Evolutionary conservation across 495 filamentous ascomycete species (phyloP).

Genomic region (Astrothelium subdiscretum): DNA sequence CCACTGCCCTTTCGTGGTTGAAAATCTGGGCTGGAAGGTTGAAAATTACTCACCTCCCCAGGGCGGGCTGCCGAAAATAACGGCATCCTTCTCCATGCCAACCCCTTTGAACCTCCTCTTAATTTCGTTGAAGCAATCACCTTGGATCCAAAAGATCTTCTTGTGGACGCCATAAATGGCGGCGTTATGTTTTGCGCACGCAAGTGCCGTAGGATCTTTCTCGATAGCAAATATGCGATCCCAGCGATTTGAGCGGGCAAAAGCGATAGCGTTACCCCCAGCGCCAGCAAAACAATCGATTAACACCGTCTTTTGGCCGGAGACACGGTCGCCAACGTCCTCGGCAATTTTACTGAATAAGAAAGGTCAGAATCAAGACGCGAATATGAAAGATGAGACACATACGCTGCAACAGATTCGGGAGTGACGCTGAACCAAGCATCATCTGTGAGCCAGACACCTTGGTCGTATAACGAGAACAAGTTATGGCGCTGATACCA

Average conservation of each 20-base stretch:
- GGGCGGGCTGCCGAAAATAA: constrained; percentile 83
- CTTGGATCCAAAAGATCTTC: constrained; percentile 71
- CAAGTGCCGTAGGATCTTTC: constrained; percentile 59
- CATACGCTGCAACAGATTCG: constrained; percentile 74
- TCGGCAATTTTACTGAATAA: constrained; percentile 50
- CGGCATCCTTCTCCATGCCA: constrained; percentile 30
- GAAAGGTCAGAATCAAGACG: constrained; percentile 1
- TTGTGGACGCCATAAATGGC: constrained; percentile 70
- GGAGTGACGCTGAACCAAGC: constrained; percentile 96
- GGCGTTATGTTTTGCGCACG: constrained; percentile 89
- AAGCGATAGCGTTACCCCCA: constrained; percentile 91
- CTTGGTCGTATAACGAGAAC: constrained; percentile 74
- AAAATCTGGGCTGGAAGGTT: neutral
- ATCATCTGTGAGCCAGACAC: constrained; percentile 79
- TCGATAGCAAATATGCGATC: constrained; percentile 78
- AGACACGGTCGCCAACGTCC: constrained; percentile 45
- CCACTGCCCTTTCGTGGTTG: neutral
- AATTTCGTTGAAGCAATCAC: constrained; percentile 64
- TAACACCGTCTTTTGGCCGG: constrained; percentile 45
- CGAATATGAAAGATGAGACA: neutral
- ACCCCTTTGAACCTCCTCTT: constrained; percentile 14
- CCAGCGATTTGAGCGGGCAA: constrained; percentile 68
- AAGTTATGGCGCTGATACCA: constrained; percentile 77
- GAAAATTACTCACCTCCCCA: constrained; percentile 61
- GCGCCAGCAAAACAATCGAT: constrained; percentile 86